A percentile compares a stretch with the other conserved stretches of the same genome.
Evolutionary conservation across 1,284 basidiomycete species (phyloP).

Genomic region (Malassezia globosa): DNA sequence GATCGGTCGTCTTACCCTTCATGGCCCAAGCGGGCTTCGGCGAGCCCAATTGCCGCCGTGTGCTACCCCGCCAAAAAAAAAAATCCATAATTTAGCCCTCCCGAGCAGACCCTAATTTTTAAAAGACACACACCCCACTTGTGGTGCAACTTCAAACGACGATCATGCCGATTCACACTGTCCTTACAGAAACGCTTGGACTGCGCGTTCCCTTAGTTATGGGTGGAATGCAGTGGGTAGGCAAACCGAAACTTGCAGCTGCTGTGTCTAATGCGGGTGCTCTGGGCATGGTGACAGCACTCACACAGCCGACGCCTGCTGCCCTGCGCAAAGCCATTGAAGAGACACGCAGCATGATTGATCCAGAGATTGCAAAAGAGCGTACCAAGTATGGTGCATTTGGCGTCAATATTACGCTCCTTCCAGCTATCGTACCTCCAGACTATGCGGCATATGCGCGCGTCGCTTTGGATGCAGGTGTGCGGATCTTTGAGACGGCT

Average conservation of each 20-base stretch:
- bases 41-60: no score
- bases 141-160: no score
- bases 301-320: conserved; percentile 72
- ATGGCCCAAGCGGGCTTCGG: no score
- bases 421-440: conserved; percentile 79
- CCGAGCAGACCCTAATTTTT: no score
- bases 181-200: conserved; percentile 47
- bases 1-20: no score
- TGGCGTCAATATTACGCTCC: conserved; percentile 81
- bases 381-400: conserved; percentile 34
- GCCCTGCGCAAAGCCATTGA: conserved; percentile 72
- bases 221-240: conserved; percentile 56
- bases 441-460: conserved; percentile 74
- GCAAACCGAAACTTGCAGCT: conserved; percentile 60
- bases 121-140: no score
- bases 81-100: no score
- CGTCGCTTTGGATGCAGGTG: conserved; percentile 75
- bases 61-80: no score
- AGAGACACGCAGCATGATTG: conserved; percentile 54
- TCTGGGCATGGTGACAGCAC: conserved; percentile 74
- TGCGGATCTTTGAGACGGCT: conserved; percentile 81
- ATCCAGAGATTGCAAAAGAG: conserved; percentile 24
- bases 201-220: conserved; percentile 45
- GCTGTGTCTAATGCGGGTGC: conserved; percentile 79
- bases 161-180: conserved; percentile 41